Evolutionary conservation across 768 basidiomycete species (phyloP), one percentile per base, ranked within the genome.

Genomic region (Kwoniella sp.): DNA sequence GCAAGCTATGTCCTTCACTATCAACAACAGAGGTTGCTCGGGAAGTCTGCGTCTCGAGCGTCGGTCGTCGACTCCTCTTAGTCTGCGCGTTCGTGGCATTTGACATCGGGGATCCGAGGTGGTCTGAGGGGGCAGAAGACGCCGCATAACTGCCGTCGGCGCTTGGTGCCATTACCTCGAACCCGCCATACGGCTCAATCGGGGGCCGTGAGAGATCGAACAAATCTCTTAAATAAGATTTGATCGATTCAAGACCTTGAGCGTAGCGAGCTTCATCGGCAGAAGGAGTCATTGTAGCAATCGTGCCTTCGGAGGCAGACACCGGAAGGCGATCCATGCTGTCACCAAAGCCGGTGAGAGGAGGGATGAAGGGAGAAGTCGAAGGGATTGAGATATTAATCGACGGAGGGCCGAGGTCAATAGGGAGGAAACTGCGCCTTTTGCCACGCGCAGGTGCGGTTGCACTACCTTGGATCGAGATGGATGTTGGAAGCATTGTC

Each of bases 141-240:
- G 61, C 62, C 11, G 62, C 53, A 51, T 51, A 63, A 20, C 60
- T 58, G 12, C 52, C 63, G 28, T 63, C 71, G 23, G 51, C 58
- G 37, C 60, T 37, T 3, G 41, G 41, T 11, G 22, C 30, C 26
- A 78, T 59, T 4, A 74, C 63, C 37, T 73, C 76, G 50, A 74
- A 72, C 1, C 71, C 69, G 26, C 73, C 73, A 57, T 74, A 77
- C 0, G 72, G 68, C 58, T 74, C 79, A 2, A 91, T 91, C 15
- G 89, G 87, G 54, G 22, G 87, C 86, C 70, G 87, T 20, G 88
- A 88, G 30, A 99, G 84, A 75, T 99, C 96, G 75, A 93, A 90
- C 87, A 99, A 89, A 73, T 99, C 96, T 73, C 88, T 88, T 22
- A 99, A 85, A 81, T 98, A 99, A 7, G 93, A 92, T 90, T 98